These are phyloP conservation scores for Microsporum ferrugineum DNA, from an alignment of 2,329 filamentous ascomycete species.

Conservation along the genomic window DNA sequence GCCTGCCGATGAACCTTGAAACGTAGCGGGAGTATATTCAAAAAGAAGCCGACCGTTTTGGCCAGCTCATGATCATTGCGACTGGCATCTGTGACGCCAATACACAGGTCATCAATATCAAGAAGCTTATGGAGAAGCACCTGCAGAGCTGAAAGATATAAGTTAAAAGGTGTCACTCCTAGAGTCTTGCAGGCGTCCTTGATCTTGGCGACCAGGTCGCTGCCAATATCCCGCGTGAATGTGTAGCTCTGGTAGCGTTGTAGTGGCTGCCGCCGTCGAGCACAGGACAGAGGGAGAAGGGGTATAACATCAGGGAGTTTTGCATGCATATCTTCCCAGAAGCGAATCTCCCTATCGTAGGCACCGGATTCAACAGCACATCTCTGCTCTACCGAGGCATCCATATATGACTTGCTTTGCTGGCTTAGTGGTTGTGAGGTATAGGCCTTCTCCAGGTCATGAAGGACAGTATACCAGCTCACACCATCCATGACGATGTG, in stretches of 20 bases:
- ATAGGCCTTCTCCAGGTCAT: too few relatives aligned
- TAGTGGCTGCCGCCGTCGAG: neutral
- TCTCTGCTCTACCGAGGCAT: neutral
- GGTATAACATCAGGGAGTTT: neutral
- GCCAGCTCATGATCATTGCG: slow-evolving; percentile 23
- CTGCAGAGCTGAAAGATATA: slow-evolving; percentile 35
- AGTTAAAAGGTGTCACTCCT: slow-evolving; percentile 35
- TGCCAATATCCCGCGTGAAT: neutral
- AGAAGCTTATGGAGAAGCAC: slow-evolving; percentile 27
- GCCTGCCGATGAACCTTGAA: slow-evolving; percentile 22
- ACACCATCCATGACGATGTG: slow-evolving; percentile 43
- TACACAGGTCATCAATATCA: slow-evolving; percentile 31
- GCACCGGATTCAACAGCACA: neutral
- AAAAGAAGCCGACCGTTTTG: slow-evolving; percentile 35
- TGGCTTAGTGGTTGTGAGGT: too few relatives aligned
- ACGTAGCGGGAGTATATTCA: slow-evolving; percentile 41
- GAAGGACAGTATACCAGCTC: slow-evolving; percentile 17
- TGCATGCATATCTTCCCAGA: neutral
- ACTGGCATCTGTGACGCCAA: slow-evolving; percentile 41
- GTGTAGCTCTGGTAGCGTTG: neutral
- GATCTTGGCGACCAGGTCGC: neutral
- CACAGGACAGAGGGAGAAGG: neutral
- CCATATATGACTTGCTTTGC: too few relatives aligned
- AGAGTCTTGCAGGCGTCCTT: neutral
- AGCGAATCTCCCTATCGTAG: too few relatives aligned